A percentile compares a stretch with the other conserved stretches of the same genome.
Evolutionary conservation across 306 rosid genomes (phyloP).

Genomic region (Quillaja saponaria): DNA sequence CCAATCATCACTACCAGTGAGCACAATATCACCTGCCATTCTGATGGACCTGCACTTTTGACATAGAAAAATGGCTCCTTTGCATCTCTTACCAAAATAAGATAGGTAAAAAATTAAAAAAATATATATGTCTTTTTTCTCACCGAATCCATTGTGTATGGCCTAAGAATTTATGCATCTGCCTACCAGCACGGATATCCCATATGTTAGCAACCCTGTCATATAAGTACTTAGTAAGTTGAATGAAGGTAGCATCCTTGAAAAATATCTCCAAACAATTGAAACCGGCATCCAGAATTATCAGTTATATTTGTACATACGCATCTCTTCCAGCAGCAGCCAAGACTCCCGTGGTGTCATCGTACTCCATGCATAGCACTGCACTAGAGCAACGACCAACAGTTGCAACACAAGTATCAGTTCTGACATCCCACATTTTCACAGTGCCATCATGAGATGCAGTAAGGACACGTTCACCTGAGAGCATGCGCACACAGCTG

Average conservation of each 20-base stretch:
- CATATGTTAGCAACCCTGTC: conserved; percentile 83
- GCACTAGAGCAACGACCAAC: conserved; percentile 99
- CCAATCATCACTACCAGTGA: conserved; percentile 99
- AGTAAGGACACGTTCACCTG: conserved; percentile 96
- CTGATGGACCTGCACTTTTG: conserved; percentile 78
- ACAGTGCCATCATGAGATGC: conserved; percentile 97
- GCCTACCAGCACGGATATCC: conserved; percentile 92
- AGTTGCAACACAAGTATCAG: conserved; percentile 97
- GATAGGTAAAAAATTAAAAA: conserved; percentile 20
- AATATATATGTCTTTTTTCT: conserved; percentile 18
- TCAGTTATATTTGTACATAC: conserved; percentile 50
- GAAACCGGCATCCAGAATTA: conserved; percentile 25
- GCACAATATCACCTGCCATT: conserved; percentile 90
- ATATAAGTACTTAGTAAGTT: conserved; percentile 33
- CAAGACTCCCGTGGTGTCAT: conserved; percentile 88
- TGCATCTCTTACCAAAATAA: conserved; percentile 14
- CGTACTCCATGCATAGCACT: conserved; percentile 92
- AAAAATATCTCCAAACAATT: conserved; percentile 21
- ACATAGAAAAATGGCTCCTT: conserved; percentile 21
- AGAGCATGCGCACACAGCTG: conserved; percentile 91
- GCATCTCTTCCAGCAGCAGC: conserved; percentile 96
- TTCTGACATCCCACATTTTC: conserved; percentile 99
- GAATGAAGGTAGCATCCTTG: conserved; percentile 21
- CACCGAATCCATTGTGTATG: conserved; percentile 95
- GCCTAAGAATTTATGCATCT: conserved; percentile 95